A percentile compares a stretch with the other conserved stretches of the same genome.
These are phyloP conservation scores for Brettanomyces anomalus DNA, from an alignment of 805 yeast genomes.

Conservation along the genomic window DNA sequence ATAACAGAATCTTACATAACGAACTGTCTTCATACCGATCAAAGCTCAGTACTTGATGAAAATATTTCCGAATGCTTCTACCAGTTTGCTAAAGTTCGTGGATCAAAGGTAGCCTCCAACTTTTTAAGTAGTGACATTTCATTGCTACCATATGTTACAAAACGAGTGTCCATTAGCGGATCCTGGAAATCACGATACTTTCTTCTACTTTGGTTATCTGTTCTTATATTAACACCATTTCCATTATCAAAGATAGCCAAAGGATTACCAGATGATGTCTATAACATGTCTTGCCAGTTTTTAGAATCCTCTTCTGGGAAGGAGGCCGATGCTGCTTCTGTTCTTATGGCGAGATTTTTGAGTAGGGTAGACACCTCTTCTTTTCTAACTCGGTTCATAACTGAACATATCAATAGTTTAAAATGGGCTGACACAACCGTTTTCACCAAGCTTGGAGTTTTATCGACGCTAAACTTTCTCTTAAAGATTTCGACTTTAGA, in stretches of 20 bases:
- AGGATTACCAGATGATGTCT: slow-evolving; percentile 28
- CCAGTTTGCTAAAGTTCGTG: slow-evolving; percentile 54
- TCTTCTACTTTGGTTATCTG: slow-evolving; percentile 62
- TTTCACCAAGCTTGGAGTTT: slow-evolving; percentile 12
- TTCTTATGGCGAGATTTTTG: slow-evolving; percentile 43
- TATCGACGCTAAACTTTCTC: slow-evolving; percentile 16
- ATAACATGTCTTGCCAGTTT: slow-evolving; percentile 24
- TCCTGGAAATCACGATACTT: slow-evolving; percentile 25
- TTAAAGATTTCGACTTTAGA: slow-evolving; percentile 11
- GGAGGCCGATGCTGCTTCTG: slow-evolving; percentile 45
- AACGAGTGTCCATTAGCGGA: slow-evolving; percentile 11
- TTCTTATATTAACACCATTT: slow-evolving; percentile 69
- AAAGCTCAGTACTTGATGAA: neutral
- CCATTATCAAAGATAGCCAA: slow-evolving; percentile 33
- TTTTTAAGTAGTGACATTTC: slow-evolving; percentile 54
- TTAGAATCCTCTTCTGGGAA: slow-evolving; percentile 40
- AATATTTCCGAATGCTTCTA: slow-evolving; percentile 37
- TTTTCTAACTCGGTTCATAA: slow-evolving; percentile 21
- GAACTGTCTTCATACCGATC: slow-evolving; percentile 1
- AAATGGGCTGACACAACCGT: slow-evolving; percentile 10
- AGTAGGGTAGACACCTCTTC: slow-evolving; percentile 35
- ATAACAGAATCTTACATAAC: slow-evolving; percentile 23
- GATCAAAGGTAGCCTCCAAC: slow-evolving; percentile 49
- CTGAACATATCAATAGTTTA: slow-evolving; percentile 11
- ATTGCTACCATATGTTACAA: slow-evolving; percentile 32